These are phyloP conservation scores for Solanum etuberosum DNA, from an alignment of 257 asterid species.

Conservation along the genomic window DNA sequence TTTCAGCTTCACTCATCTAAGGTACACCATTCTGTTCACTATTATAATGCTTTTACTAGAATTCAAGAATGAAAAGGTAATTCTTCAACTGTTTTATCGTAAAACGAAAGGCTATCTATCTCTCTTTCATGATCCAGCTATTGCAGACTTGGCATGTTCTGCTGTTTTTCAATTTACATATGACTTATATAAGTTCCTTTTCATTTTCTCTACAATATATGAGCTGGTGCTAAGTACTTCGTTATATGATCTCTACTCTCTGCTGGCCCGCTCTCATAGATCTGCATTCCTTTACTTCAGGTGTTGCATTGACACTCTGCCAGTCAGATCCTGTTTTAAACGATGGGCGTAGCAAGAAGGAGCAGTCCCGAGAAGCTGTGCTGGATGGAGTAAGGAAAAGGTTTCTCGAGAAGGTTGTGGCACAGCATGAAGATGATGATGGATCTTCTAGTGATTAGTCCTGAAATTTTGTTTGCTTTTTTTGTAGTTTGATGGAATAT, in stretches of 20 bases:
- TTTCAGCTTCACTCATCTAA: neutral
- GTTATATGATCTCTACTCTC: neutral
- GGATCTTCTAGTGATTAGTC: constrained; percentile 70
- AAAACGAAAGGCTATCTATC: neutral
- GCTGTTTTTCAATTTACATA: neutral
- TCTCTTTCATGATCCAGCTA: neutral
- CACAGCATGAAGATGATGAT: constrained; percentile 70
- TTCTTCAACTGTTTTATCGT: neutral
- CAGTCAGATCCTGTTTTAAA: constrained; percentile 78
- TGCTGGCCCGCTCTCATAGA: neutral
- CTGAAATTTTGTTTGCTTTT: neutral
- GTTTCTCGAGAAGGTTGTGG: constrained; percentile 71
- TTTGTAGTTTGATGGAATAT: neutral
- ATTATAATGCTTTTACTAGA: neutral
- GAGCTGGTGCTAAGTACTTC: neutral
- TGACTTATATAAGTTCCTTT: neutral
- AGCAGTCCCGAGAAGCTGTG: constrained; percentile 64
- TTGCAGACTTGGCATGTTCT: neutral
- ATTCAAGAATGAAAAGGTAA: neutral
- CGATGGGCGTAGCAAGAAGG: constrained; percentile 62
- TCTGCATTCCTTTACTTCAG: constrained; percentile 22
- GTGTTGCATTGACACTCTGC: constrained; percentile 82
- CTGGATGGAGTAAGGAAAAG: constrained; percentile 73
- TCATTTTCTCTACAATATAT: neutral
- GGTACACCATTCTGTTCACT: neutral